Evolutionary conservation across 1,139 yeast species (phyloP).

Genomic region (Blastobotrys indianensis): DNA sequence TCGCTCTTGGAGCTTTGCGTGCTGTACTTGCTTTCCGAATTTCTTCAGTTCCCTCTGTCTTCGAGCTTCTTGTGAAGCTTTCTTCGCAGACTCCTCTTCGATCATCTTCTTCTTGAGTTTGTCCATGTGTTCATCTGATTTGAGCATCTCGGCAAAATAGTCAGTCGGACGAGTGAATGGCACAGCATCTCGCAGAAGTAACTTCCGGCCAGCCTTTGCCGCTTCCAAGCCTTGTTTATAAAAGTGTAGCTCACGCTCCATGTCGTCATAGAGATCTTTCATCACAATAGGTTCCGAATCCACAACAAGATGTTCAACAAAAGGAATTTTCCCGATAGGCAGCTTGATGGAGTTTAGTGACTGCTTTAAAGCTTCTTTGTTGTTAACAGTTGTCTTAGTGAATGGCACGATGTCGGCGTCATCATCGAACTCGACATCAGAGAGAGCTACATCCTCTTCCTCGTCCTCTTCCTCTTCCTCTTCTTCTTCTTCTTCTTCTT

Average conservation of each 20-base stretch:
- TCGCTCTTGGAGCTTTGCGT: slow-evolving; percentile 88
- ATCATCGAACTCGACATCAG: slow-evolving; percentile 71
- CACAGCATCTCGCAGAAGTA: slow-evolving; percentile 58
- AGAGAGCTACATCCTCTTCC: slow-evolving; percentile 45
- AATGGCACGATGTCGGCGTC: slow-evolving; percentile 88
- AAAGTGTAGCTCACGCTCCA: slow-evolving; percentile 77
- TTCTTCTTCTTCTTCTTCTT: slow-evolving; percentile 23
- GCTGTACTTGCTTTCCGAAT: slow-evolving; percentile 95
- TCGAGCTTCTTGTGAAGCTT: slow-evolving; percentile 90
- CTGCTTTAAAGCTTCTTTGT: slow-evolving; percentile 35
- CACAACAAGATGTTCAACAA: slow-evolving; percentile 78
- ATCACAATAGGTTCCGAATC: slow-evolving; percentile 58
- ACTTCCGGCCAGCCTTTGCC: slow-evolving; percentile 63
- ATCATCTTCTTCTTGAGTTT: slow-evolving; percentile 76
- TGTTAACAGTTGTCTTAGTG: slow-evolving; percentile 66
- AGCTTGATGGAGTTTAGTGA: slow-evolving; percentile 32
- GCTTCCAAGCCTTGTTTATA: slow-evolving; percentile 92
- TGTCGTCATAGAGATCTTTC: slow-evolving; percentile 90
- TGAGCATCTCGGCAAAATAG: slow-evolving; percentile 97
- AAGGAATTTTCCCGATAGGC: slow-evolving; percentile 48
- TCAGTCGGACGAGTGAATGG: slow-evolving; percentile 93
- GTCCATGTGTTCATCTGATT: slow-evolving; percentile 98
- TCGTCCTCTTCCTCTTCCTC: slow-evolving; percentile 43
- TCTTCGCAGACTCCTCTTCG: slow-evolving; percentile 82
- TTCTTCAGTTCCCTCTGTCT: slow-evolving; percentile 93